Base-by-base conservation (phyloP, 139 green algal genomes). In the Pleodorina starrii region DNA sequence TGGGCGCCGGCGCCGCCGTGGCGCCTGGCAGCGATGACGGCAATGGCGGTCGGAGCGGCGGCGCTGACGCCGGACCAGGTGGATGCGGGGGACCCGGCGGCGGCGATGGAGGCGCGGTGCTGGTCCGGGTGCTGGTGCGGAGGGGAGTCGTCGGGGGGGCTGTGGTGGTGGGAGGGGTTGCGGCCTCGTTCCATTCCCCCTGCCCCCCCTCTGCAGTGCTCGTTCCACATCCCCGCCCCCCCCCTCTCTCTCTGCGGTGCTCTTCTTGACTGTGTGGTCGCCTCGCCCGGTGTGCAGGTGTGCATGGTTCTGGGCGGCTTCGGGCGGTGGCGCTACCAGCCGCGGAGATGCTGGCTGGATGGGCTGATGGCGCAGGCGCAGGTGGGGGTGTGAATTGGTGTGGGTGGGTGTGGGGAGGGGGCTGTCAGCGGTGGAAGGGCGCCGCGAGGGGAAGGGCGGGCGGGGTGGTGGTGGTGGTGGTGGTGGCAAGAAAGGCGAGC, bases 221-320 rank as follows among this genome's bases (percentile, higher is more conserved):
- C 75, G 11, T n/a, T 4, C 10, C 51, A 9, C 36, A n/a, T n/a
- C n/a, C n/a, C n/a, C n/a, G n/a, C n/a, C n/a, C n/a, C n/a, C n/a
- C n/a, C n/a, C 77, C 51, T 4, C 63, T 2, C 29, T 21, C 54
- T 66, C 5, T 66, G 5, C 54, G 54, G 3, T 66, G 54, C 29
- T 66, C 29, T 12, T 12, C 21, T 32, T 42, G 29, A 17, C 63
- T 17, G 11, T 73, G 63, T 23, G 16, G 63, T 42, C n/a, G n/a
- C n/a, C n/a, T 40, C 3, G 27, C 63, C 35, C n/a, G 3, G n/a
- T 40, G 46, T 9, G n/a, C 59, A 89, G 84, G 48, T 73, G 9
- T 89, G 84, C 35, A 82, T 74, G 69, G 14, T 83, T 36, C 48
- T 89, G 46, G 68, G 50, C 42, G 69, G 35, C 48, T 73, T 82